Evolutionary conservation across 164 flowering plant genomes (phyloP), one percentile per base, ranked within the genome.

Genomic region (Saururus chinensis): DNA sequence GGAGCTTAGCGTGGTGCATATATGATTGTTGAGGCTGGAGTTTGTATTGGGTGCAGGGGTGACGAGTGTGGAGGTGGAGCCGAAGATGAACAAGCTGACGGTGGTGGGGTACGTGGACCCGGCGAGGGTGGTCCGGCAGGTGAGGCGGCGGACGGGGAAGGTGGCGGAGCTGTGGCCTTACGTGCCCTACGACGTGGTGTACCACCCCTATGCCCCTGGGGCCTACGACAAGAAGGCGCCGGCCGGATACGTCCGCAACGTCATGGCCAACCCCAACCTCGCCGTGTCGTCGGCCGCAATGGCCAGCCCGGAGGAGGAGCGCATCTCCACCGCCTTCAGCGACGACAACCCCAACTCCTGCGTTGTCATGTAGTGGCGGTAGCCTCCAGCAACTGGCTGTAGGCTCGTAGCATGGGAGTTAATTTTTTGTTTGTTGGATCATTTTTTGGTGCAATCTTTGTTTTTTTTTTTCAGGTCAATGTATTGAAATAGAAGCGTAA

Each of bases 201-300:
- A 62, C 9, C 96, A 92, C 63, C 98, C 98, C 1, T 92, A 92
- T 30, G 98, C 95, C 0, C 79, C 73, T 0, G 98, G 96, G 6
- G 87, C 82, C 7, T 92, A 92, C 62, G 98, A 92, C 62, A 85
- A 77, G 78, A 92, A 86, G 65, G 98, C 98, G 1, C 98, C 98
- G 0, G 59, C 91, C 7, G 98, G 98, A 30, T 89, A 87, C 74
- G 98, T 92, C 41, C 74, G 98, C 0, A 70, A 77, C 52, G 68
- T 69, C 0, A 26, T 61, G 25, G 51, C 68, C 0, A 88, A 85
- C 60, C 84, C 85, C 0, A 87, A 88, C 63, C 85, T 84, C 0
- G 74, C 58, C 0, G 41, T 66, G 35, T 41, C 73, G 0, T 72
- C 73, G 35, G 79, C 88, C 22, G 93, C 87, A 19, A 82, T 92